Evolutionary conservation across 306 rosid species (phyloP), one percentile per base, ranked within the genome.

Genomic region (Aeschynomene evenia): DNA sequence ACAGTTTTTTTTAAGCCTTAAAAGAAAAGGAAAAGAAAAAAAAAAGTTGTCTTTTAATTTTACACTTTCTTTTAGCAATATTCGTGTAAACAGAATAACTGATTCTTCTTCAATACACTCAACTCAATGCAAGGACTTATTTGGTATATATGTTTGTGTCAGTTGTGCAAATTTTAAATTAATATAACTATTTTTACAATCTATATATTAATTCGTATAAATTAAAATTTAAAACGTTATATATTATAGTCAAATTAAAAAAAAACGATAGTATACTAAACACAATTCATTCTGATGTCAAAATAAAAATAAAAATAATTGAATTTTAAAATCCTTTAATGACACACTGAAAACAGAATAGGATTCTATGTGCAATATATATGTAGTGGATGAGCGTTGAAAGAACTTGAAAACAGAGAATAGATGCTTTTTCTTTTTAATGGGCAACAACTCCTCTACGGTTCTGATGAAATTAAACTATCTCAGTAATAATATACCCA

Each of bases 361-460:
- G 18, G 82, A 81, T 81, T 73, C 82, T 63, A 37, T 76, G 68
- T 77, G n/a, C n/a, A n/a, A n/a, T n/a, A n/a, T n/a, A n/a, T 56
- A 23, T 77, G 28, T 59, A 73, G 82, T 81, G 82, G 80, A 42
- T 24, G 74, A 77, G 63, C 43, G 76, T 57, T 54, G 75, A 61
- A 69, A 71, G 50, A 45, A 54, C 16, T 60, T 71, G 40, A 43
- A 58, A 66, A 11, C 70, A 48, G 31, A 51, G 85, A 81, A 81
- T 68, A 61, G 18, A 77, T 81, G 62, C 82, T 31, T 56, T 36
- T 26, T 65, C 49, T 50, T 77, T 77, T 58, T 52, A 36, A 70
- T 1, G 51, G 55, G 63, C 29, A 70, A 75, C 72, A 63, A 51
- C 69, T 64, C 58, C 69, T 64, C 58, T 72, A 23, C 36, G 67